Base-by-base conservation (phyloP, 2,329 filamentous ascomycete genomes). In the Aspergillus sp. region DNA sequence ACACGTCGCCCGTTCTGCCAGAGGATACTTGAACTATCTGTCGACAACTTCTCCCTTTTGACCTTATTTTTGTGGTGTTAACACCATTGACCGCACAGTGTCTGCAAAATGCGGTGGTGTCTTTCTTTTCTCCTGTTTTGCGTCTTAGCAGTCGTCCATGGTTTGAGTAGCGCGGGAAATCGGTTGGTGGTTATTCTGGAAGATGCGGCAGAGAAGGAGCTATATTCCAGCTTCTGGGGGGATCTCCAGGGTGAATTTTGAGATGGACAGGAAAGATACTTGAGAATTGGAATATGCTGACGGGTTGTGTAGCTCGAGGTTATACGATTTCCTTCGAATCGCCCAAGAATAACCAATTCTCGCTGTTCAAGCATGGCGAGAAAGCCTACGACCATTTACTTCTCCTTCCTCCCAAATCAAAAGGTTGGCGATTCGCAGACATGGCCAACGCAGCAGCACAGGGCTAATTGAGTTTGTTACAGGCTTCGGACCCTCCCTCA, bases 321-420 rank as follows among this genome's bases (percentile, higher is more conserved):
- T 97, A 86, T 69, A 74, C 84, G 50, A 75, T 96, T 57, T 78
- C 79, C 34, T 90, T 89, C 65, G 82, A 90, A 66, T 89, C 88
- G 5, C 87, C 88, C 51, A 93, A 93, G 73, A 86, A 81, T 65
- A 81, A 88, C 45, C 75, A 77, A 43, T 72, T 97, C 59, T 78
- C 80, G 44, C 77, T 98, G 55, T 94, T 96, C 74, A 77, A 81
- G 63, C 82, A 93, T 53, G 93, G 91, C 64, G 88, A 93, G 73
- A 82, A 86, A 66, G 82, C 80, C 53, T 97, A 90, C 70, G 91
- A 97, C 71, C 91, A 98, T 70, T 73, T 97, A 54, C 70, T 97
- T 54, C 78, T 98, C 57, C 81, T 97, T 54, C 93, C 93, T 44
- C 82, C 84, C 50, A 94, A 91, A 70, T 81, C 87, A 30, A 98